phyloP scores from a whole-genome alignment of 805 yeast genomes.

The Lipomyces orientalis region DNA sequence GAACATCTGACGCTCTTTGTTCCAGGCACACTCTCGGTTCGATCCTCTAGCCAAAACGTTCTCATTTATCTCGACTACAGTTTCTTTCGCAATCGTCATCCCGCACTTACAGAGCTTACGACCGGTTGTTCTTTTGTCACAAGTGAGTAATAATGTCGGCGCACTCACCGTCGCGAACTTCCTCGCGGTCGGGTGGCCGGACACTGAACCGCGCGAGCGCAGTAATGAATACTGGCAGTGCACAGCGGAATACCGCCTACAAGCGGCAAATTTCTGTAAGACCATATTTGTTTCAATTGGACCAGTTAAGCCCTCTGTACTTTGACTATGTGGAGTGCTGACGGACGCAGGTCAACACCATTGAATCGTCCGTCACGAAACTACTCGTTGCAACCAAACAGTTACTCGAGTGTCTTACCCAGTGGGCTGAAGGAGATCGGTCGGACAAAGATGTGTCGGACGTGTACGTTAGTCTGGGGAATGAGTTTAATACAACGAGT shows the following conservation, averaged over 20 bases:
- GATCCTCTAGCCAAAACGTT: no score
- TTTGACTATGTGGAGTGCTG: neutral
- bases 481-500: slow-evolving; percentile 86
- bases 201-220: slow-evolving; percentile 2
- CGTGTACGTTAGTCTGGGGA: slow-evolving; percentile 89
- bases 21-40: neutral
- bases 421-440: slow-evolving; percentile 86
- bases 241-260: slow-evolving; percentile 11
- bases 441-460: slow-evolving; percentile 85
- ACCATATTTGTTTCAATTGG: neutral
- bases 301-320: neutral
- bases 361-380: slow-evolving; percentile 78
- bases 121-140: neutral
- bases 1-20: neutral
- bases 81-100: neutral
- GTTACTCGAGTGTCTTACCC: slow-evolving; percentile 80
- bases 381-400: slow-evolving; percentile 88
- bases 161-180: neutral
- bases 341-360: slow-evolving; percentile 45
- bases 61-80: neutral
- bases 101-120: neutral
- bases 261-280: slow-evolving; percentile 20
- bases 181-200: neutral
- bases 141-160: neutral
- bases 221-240: neutral